phyloP scores from a whole-genome alignment of 352 stramenopile genomes.

The Pythium graminicola region DNA sequence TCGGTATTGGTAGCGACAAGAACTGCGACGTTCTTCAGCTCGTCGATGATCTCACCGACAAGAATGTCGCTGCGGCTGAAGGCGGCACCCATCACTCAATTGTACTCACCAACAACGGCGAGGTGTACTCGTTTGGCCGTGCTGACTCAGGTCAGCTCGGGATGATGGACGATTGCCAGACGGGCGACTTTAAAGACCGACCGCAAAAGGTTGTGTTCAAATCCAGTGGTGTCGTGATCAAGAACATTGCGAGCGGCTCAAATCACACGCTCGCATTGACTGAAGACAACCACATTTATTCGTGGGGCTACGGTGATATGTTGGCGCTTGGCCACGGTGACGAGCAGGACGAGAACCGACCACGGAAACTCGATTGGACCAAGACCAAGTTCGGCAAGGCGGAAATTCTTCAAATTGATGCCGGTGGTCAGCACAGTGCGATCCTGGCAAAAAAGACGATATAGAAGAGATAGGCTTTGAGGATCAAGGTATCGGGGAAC shows the following conservation, averaged over 20 bases:
- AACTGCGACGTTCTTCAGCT: slow-evolving; percentile 65
- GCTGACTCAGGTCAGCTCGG: slow-evolving; percentile 93
- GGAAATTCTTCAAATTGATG: slow-evolving; percentile 68
- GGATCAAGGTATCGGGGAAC: neutral
- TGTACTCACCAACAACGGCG: slow-evolving; percentile 81
- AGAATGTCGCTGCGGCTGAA: slow-evolving; percentile 72
- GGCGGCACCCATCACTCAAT: slow-evolving; percentile 91
- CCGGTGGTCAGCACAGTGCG: slow-evolving; percentile 84
- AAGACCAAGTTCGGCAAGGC: slow-evolving; percentile 63
- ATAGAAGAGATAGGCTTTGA: slow-evolving; percentile 1
- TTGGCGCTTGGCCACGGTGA: slow-evolving; percentile 81
- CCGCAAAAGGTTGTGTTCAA: slow-evolving; percentile 64
- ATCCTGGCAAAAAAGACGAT: slow-evolving; percentile 39
- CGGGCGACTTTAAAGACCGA: slow-evolving; percentile 73
- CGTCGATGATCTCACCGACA: slow-evolving; percentile 58
- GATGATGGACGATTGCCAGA: slow-evolving; percentile 58
- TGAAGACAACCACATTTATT: slow-evolving; percentile 67
- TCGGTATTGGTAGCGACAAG: slow-evolving; percentile 88
- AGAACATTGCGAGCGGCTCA: slow-evolving; percentile 61
- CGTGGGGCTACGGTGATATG: slow-evolving; percentile 93
- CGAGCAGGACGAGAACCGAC: slow-evolving; percentile 75
- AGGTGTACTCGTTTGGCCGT: slow-evolving; percentile 90
- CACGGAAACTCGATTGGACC: slow-evolving; percentile 53
- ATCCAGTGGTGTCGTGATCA: slow-evolving; percentile 28
- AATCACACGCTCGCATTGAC: slow-evolving; percentile 87